Base-by-base conservation (phyloP, 176 grass and related monocot species). In the Eragrostis curvula region DNA sequence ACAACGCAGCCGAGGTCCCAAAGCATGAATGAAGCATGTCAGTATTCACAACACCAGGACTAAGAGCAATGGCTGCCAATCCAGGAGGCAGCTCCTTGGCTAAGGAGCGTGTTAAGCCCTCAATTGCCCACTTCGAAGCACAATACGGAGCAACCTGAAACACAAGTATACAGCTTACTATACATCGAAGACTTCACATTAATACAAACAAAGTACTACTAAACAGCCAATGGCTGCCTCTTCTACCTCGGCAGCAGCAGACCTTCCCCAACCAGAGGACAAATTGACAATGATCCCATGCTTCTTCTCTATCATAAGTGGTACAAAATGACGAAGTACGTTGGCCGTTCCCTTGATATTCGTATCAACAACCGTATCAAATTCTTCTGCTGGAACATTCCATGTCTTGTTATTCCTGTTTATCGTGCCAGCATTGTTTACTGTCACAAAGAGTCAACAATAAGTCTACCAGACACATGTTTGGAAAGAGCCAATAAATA, bases 201-300 rank as follows among this genome's bases (percentile, higher is more conserved):
- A 63, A 77, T 9, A 69, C 55, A 75, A 81, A 70, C 9, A 85
- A 77, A 65, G 3, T 14, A 41, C 4, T 46, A 27, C n/a, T 40
- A 77, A 18, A 70, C 39, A 82, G 49, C 12, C 25, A 36, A 57
- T 43, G 15, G 32, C 21, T 41, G 50, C 28, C 18, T 59, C 7
- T 41, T 46, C 28, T 71, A 98, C 96, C 96, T 95, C 92, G 20
- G 90, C 96, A 82, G 96, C 92, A 66, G 90, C 88, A 68, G 96
- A 98, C 68, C 96, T 90, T 79, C 96, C 96, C 96, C 96, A 98
- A 83, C 96, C 96, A 86, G 96, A 98, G 39, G 96, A 98, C 44
- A 95, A 76, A 75, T 95, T 98, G 41, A 98, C 74, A 79, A 98
- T 86, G 79, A 95, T 95, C 28, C 96, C 96, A 65, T 91, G 92